Evolutionary conservation across 768 basidiomycete genomes (phyloP), one percentile per base, ranked within the genome.

Genomic region (Pulveroboletus ravenelii): DNA sequence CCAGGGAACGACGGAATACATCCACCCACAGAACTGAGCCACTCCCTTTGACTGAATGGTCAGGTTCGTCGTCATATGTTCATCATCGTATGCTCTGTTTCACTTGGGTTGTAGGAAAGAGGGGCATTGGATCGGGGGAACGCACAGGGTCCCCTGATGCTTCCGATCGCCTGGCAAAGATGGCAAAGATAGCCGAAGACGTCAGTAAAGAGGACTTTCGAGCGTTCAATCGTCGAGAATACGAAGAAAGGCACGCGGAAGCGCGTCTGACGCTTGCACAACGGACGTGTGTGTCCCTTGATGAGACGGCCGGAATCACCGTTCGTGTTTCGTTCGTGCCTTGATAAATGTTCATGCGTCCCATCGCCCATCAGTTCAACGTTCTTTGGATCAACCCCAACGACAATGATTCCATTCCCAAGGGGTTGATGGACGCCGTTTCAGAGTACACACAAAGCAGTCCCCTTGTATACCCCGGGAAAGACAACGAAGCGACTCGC

Each of bases 21-120:
- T 23, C 56, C 6, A 47, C 48, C 20, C 85, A 85, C 62, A 78
- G 76, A 34, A 71, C 68, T 0, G 87, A 87, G 51, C 91, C 91
- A 3, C 68, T 93, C 18, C 82, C 87, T 14, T 62, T 93, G 54
- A 80, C 79, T 39, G 84, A 92, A 74, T 93, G 91, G 91, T 70
- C 79, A 72, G 91, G 91, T 88, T 55, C 56, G 82, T 68, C 35
- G 13, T 30, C 30, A 41, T 38, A 14, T 36, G 6, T 39, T 20
- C 14, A 23, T 23, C 48, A 15, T 47, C 41, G 20, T 50, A 27
- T 25, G 12, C 27, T 6, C 12, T 18, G 41, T 39, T n/a, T 47
- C 50, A 52, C 52, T 37, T 51, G 15, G 45, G 57, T 58, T 36
- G 14, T 61, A 93, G 91, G 91, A 25, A 88, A 80, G 70, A 82